These are phyloP conservation scores for Calonectria hongkongensis DNA, from an alignment of 2,329 filamentous ascomycete species.

Conservation along the genomic window DNA sequence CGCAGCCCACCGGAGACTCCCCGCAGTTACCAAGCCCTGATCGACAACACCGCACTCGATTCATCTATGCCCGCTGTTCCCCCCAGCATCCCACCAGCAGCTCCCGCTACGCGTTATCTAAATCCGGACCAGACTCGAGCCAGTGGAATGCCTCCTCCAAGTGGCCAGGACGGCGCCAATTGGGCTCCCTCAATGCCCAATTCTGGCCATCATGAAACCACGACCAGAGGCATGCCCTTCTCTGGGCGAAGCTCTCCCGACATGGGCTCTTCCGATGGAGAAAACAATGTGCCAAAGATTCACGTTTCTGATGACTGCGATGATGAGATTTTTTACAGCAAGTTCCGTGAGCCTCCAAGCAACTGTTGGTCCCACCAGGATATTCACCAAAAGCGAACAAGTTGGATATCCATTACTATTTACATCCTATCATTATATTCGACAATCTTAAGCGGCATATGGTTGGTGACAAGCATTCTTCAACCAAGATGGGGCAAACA, in stretches of 20 bases:
- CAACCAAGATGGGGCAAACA: conserved; percentile 77
- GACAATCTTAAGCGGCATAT: conserved; percentile 79
- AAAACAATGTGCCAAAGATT: conserved; percentile 46
- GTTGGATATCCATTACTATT: conserved; percentile 71
- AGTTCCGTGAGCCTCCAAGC: conserved; percentile 58
- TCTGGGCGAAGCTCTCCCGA: conserved; percentile 23
- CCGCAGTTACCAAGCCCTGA: conserved; percentile 46
- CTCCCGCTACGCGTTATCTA: conserved; percentile 32
- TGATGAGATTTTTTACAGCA: conserved; percentile 58
- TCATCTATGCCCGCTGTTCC: conserved; percentile 16
- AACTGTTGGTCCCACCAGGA: conserved; percentile 59
- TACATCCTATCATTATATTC: conserved; percentile 75
- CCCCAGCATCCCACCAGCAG: neutral
- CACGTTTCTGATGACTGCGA: conserved; percentile 48
- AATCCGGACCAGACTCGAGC: conserved; percentile 37
- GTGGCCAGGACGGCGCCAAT: conserved; percentile 38
- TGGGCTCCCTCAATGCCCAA: conserved; percentile 51
- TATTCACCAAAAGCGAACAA: conserved; percentile 57
- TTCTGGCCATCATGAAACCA: conserved; percentile 28
- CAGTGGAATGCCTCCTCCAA: conserved; percentile 19
- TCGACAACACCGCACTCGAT: conserved; percentile 33
- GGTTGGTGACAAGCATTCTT: conserved; percentile 76
- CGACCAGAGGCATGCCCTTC: conserved; percentile 32
- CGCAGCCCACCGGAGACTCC: conserved; percentile 50
- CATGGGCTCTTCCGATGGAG: conserved; percentile 36